Conservation (phyloP, 2,329 filamentous ascomycete species). For the Aspergillus sclerotialis region DNA sequence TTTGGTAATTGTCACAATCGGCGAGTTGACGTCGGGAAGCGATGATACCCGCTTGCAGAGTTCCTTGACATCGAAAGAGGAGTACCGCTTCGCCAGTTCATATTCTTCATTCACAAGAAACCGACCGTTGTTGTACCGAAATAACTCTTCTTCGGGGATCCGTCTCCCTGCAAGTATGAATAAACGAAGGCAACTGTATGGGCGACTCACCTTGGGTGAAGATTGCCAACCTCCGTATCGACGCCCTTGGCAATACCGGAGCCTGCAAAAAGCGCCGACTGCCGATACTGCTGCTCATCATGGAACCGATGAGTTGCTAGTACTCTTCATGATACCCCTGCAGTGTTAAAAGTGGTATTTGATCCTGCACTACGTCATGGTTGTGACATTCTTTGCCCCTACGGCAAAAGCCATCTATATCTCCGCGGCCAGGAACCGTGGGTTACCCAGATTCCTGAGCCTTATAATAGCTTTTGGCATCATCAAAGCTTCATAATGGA, state of each 20-base stretch:
- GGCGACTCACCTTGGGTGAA: background rate
- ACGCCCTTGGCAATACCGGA: background rate
- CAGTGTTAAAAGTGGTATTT: background rate
- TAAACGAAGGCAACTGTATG: background rate
- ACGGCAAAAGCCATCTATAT: too few species aligned
- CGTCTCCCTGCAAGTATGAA: slow-evolving; percentile 1
- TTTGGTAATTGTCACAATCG: slow-evolving; percentile 21
- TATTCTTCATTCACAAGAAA: slow-evolving; percentile 22
- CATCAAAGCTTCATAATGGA: too few species aligned
- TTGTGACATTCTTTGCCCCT: background rate
- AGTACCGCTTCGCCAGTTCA: slow-evolving; percentile 17
- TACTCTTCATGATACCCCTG: background rate
- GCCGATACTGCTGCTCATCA: background rate
- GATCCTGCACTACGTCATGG: background rate
- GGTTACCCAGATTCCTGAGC: too few species aligned
- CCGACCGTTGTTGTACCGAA: slow-evolving; percentile 19
- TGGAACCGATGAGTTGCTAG: background rate
- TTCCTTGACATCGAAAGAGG: slow-evolving; percentile 21
- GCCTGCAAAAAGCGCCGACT: background rate
- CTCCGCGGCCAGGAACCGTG: too few species aligned
- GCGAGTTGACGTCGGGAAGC: slow-evolving; percentile 11
- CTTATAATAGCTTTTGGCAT: too few species aligned
- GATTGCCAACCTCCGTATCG: background rate
- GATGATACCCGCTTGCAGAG: slow-evolving; percentile 20
- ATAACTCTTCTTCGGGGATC: slow-evolving; percentile 10